Evolutionary conservation across 768 basidiomycete genomes (phyloP).

Genomic region (Chlorophyllum brunneum): DNA sequence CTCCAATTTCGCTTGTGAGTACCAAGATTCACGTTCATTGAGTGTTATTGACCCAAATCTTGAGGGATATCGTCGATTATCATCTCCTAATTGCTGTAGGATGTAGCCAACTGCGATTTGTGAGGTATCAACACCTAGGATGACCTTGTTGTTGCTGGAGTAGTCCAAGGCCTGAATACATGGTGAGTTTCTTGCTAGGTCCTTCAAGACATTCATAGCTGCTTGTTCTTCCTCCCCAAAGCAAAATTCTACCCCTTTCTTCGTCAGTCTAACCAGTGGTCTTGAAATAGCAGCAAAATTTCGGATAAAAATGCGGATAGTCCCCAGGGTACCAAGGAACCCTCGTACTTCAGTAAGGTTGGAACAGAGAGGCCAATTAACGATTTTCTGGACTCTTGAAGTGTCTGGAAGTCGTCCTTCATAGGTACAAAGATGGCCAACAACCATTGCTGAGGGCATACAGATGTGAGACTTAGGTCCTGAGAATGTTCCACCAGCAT

Average conservation of each 20-base stretch:
- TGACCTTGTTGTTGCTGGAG: conserved; percentile 10
- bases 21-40: conserved; percentile 20
- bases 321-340: no score
- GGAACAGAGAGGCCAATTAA: no score
- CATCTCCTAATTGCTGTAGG: no score
- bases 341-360: no score
- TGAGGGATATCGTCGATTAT: conserved; percentile 13
- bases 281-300: no score
- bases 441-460: no score
- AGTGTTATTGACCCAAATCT: conserved; percentile 18
- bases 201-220: conserved; percentile 10
- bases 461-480: no score
- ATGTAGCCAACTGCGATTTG: conserved; percentile 16
- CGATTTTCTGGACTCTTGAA: no score
- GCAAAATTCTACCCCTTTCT: conserved; percentile 23
- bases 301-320: no score
- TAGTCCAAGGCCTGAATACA: conserved; percentile 16
- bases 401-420: no score
- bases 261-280: conserved; percentile 18
- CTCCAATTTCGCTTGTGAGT: conserved; percentile 32
- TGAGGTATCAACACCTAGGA: conserved; percentile 17
- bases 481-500: conserved; percentile 28
- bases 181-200: neutral
- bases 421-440: no score
- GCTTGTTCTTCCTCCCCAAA: neutral